Base-by-base conservation (phyloP, 1,284 basidiomycete species). In the Puccinia horiana region DNA sequence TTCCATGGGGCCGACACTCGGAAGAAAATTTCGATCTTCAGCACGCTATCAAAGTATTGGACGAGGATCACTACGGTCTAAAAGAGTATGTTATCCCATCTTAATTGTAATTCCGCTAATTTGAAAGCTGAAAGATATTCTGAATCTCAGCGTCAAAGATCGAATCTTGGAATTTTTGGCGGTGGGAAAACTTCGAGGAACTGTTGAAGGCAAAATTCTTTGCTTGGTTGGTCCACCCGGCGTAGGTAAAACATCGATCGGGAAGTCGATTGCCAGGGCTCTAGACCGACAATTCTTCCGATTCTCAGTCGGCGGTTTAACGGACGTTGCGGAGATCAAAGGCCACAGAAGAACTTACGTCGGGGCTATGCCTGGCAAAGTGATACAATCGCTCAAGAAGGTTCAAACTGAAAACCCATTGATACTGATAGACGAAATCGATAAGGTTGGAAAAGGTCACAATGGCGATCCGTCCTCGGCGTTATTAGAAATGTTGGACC, bases 301-400 rank as follows among this genome's bases (percentile, higher is more conserved):
- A 69, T 98, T 99, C 89, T 95, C 94, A 18, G 96, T 99, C 5
- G 97, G 97, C 84, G 96, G 97, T 37, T 88, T 99, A 85, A 95
- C 94, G 82, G 96, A 99, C 86, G 96, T 98, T 0, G 97, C 96
- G 79, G 97, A 99, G 90, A 98, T 99, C 87, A 99, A 99, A 88
- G 97, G 97, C 2, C 96, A 99, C 87, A 89, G 97, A 85, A 89
- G 97, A 86, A 99, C 96, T 29, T 99, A 98, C 86, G 95, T 98
- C 82, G 96, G 93, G 73, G 95, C 95, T 0, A 91, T 99, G 85
- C 96, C 96, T 0, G 96, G 96, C 75, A 99, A 99, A 90, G 96
- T 98, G 81, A 96, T 98, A 81, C 96, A 98, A 87, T 96, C 96
- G 1, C 88, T 99, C 83, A 98, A 98, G 88, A 93, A 96, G 83